Conservation (phyloP, 108 stramenopile species). For the Bacterosira constricta region DNA sequence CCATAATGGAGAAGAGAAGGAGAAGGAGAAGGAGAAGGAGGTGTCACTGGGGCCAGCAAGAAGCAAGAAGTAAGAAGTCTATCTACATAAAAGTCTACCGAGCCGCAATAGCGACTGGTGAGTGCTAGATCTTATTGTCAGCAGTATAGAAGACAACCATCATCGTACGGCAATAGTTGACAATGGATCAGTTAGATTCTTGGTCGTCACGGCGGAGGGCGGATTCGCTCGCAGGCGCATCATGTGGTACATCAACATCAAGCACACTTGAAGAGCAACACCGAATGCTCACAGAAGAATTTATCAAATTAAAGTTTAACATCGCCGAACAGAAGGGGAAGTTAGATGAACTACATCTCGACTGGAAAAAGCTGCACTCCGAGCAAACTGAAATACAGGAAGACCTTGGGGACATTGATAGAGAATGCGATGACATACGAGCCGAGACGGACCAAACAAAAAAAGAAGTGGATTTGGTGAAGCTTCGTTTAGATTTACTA, state of each 20-base stretch:
- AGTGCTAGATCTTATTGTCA: too few relatives aligned
- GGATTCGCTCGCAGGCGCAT: background rate
- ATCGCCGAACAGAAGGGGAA: slow-evolving; percentile 22
- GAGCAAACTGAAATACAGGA: slow-evolving; percentile 6
- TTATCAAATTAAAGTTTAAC: slow-evolving; percentile 15
- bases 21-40: too few relatives aligned
- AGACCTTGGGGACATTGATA: slow-evolving; percentile 1
- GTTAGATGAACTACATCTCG: slow-evolving; percentile 8
- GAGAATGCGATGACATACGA: slow-evolving; percentile 11
- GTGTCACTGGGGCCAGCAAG: too few relatives aligned
- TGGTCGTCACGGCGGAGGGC: background rate
- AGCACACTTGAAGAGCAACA: slow-evolving; percentile 9
- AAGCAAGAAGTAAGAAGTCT: background rate
- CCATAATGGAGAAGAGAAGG: too few relatives aligned
- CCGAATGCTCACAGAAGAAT: slow-evolving; percentile 20
- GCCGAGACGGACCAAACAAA: slow-evolving; percentile 6
- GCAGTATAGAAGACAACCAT: too few relatives aligned
- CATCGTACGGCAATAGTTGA: too few relatives aligned
- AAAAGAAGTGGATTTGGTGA: background rate
- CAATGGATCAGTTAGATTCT: background rate
- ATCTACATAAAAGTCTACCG: too few relatives aligned
- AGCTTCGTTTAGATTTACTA: background rate
- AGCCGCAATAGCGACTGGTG: too few relatives aligned
- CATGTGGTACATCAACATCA: background rate
- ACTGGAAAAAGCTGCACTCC: slow-evolving; percentile 13